Evolutionary conservation across 1,284 basidiomycete species (phyloP).

Genomic region (Clitocybe nebularis): DNA sequence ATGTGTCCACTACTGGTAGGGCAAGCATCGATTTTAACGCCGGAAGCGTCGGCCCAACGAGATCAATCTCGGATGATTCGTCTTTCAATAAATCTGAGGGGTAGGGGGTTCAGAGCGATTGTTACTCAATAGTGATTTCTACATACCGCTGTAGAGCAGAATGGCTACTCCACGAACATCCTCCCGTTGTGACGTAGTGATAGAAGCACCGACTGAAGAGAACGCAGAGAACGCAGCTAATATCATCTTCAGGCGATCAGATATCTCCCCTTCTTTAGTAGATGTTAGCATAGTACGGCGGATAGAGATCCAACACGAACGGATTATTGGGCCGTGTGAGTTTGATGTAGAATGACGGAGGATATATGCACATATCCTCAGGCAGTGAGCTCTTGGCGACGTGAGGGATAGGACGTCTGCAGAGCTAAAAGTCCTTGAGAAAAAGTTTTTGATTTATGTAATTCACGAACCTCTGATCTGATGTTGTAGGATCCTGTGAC

Average conservation of each 20-base stretch:
- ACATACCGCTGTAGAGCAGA: slow-evolving; percentile 74
- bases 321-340: slow-evolving; percentile 48
- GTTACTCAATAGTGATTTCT: background rate
- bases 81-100: slow-evolving; percentile 75
- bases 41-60: slow-evolving; percentile 76
- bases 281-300: slow-evolving; percentile 5
- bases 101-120: background rate
- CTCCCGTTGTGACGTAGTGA: slow-evolving; percentile 54
- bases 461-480: no score
- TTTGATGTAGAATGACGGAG: slow-evolving; percentile 68
- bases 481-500: slow-evolving; percentile 48
- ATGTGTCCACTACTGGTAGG: slow-evolving; percentile 32
- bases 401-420: slow-evolving; percentile 40
- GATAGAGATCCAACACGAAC: slow-evolving; percentile 40
- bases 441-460: no score
- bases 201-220: slow-evolving; percentile 56
- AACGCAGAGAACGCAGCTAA: slow-evolving; percentile 67
- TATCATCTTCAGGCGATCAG: slow-evolving; percentile 65
- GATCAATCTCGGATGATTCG: slow-evolving; percentile 74
- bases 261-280: slow-evolving; percentile 35
- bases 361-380: slow-evolving; percentile 79
- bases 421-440: slow-evolving; percentile 19
- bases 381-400: slow-evolving; percentile 65
- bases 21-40: slow-evolving; percentile 75
- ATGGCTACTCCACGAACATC: slow-evolving; percentile 81